phyloP scores from a whole-genome alignment of 2,329 filamentous ascomycete species.

The Coniochaeta sp. region DNA sequence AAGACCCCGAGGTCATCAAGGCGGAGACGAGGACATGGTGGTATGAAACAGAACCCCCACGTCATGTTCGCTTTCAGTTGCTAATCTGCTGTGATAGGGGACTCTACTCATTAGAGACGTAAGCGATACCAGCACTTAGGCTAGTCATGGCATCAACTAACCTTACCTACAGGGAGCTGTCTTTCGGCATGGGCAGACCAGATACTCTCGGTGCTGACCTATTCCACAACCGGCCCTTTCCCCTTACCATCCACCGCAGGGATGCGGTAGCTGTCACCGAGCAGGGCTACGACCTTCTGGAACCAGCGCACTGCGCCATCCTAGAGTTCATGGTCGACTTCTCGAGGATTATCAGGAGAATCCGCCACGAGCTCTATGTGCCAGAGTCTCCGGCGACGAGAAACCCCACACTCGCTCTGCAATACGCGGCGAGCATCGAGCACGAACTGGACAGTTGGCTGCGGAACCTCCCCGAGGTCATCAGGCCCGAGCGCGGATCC shows the following conservation, averaged over 20 bases:
- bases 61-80: slow-evolving; percentile 9
- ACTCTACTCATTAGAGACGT: slow-evolving; percentile 36
- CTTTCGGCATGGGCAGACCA: slow-evolving; percentile 39
- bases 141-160: neutral
- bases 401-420: neutral
- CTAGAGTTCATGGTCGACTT: slow-evolving; percentile 21
- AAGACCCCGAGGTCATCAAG: slow-evolving; percentile 21
- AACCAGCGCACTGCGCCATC: slow-evolving; percentile 19
- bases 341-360: slow-evolving; percentile 17
- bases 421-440: slow-evolving; percentile 14
- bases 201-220: slow-evolving; percentile 40
- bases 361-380: slow-evolving; percentile 18
- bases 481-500: slow-evolving; percentile 11
- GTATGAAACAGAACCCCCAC: slow-evolving; percentile 14
- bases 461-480: slow-evolving; percentile 12
- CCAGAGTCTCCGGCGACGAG: slow-evolving; percentile 6
- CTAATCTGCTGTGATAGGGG: slow-evolving; percentile 23
- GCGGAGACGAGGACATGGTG: slow-evolving; percentile 39
- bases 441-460: slow-evolving; percentile 17
- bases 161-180: slow-evolving; percentile 29
- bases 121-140: slow-evolving; percentile 7
- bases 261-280: neutral
- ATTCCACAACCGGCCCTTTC: slow-evolving; percentile 35
- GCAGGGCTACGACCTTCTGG: slow-evolving; percentile 6
- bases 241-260: slow-evolving; percentile 10